Evolutionary conservation across 768 basidiomycete species (phyloP).

Genomic region (Hypholoma sublateritium): DNA sequence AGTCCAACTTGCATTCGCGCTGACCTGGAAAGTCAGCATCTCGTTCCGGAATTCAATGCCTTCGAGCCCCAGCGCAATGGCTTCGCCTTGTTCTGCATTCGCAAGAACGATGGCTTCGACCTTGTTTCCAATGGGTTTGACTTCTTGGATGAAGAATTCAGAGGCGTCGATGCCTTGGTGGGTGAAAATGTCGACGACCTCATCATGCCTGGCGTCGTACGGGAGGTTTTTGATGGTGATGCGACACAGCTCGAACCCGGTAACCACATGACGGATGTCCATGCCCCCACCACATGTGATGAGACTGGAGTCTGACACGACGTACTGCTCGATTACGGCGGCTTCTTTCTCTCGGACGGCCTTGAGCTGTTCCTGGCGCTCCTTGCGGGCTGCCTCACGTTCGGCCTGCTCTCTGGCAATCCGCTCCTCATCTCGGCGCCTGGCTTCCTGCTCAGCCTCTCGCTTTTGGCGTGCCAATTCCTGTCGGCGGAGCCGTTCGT

Average conservation of each 20-base stretch:
- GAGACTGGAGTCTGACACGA: constrained; percentile 47
- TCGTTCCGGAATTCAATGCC: constrained; percentile 48
- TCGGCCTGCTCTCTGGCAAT: constrained; percentile 16
- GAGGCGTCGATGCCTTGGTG: constrained; percentile 24
- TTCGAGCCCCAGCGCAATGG: constrained; percentile 43
- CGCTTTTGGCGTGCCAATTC: background rate
- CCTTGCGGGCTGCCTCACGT: constrained; percentile 2
- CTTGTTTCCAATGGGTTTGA: constrained; percentile 20
- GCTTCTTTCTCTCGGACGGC: constrained; percentile 36
- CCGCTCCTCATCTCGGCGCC: constrained; percentile 4
- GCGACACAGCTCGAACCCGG: constrained; percentile 53
- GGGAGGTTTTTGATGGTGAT: constrained; percentile 49
- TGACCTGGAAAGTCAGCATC: constrained; percentile 40
- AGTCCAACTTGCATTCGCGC: constrained; percentile 35
- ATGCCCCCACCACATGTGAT: constrained; percentile 52
- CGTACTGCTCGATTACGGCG: constrained; percentile 35
- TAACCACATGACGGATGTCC: constrained; percentile 40
- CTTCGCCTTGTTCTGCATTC: constrained; percentile 38
- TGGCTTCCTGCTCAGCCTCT: constrained; percentile 3
- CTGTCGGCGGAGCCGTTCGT: background rate
- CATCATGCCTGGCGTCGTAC: constrained; percentile 31
- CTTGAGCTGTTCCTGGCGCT: constrained; percentile 8
- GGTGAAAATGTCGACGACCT: constrained; percentile 42
- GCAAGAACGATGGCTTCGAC: constrained; percentile 45
- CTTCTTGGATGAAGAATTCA: constrained; percentile 24